phyloP scores from a whole-genome alignment of 1,284 basidiomycete species.

The Ganoderma resinaceum region DNA sequence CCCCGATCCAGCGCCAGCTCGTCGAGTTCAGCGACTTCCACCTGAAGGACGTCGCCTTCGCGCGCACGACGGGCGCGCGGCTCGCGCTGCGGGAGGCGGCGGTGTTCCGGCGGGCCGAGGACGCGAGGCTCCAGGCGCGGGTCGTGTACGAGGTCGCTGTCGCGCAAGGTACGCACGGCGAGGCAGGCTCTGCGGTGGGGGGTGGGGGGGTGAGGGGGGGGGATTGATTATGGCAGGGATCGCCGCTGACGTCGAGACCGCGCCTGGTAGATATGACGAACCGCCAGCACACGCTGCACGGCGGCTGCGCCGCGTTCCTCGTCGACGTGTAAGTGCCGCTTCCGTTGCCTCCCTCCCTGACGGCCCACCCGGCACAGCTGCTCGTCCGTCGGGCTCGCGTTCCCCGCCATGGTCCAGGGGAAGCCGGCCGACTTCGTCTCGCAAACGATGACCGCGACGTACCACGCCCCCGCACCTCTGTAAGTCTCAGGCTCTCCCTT shows the following conservation, averaged over 20 bases:
- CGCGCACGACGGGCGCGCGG: slow-evolving; percentile 14
- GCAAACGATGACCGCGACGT: slow-evolving; percentile 56
- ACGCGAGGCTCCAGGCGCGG: slow-evolving; percentile 15
- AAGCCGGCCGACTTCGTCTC: slow-evolving; percentile 48
- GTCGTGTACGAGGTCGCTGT: slow-evolving; percentile 19
- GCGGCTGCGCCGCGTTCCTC: slow-evolving; percentile 34
- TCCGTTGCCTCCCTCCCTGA: not conserved
- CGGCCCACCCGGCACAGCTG: slow-evolving; percentile 42
- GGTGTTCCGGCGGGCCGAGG: slow-evolving; percentile 17
- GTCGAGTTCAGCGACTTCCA: slow-evolving; percentile 24
- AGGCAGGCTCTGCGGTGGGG: not conserved
- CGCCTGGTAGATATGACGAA: slow-evolving; percentile 34
- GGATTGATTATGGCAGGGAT: no score
- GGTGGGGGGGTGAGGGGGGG: no score
- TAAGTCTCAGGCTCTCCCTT: slow-evolving; percentile 2
- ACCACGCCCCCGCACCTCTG: slow-evolving; percentile 38
- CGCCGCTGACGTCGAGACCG: not conserved
- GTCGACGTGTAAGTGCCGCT: slow-evolving; percentile 26
- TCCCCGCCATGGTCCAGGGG: slow-evolving; percentile 48
- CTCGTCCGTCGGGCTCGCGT: slow-evolving; percentile 46
- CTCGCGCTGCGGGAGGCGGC: slow-evolving; percentile 17
- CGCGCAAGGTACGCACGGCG: slow-evolving; percentile 9
- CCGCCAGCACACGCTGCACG: slow-evolving; percentile 30
- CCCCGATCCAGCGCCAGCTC: slow-evolving; percentile 15
- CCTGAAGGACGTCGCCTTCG: slow-evolving; percentile 18